Conservation (phyloP, 345 rosid genomes). For the Euphorbia lathyris region DNA sequence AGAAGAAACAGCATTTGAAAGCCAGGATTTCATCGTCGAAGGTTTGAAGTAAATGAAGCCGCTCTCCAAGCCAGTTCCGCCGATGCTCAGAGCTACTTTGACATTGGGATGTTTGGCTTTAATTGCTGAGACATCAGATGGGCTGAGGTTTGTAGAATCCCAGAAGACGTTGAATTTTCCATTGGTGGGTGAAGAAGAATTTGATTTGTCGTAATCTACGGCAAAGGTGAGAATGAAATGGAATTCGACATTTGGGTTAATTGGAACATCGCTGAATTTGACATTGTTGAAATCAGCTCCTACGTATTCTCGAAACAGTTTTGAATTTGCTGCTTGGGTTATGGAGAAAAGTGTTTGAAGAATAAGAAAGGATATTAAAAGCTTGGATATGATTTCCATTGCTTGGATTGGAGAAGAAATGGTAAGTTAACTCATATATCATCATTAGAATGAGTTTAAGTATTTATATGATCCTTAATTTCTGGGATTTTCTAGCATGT, state of each 20-base stretch:
- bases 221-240: conserved; percentile 18
- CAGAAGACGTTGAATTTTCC: conserved; percentile 17
- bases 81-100: conserved; percentile 9
- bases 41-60: conserved; percentile 2
- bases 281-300: conserved; percentile 6
- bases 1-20: conserved; percentile 19
- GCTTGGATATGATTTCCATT: not conserved
- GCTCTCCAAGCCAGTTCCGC: conserved; percentile 1
- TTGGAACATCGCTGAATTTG: conserved; percentile 5
- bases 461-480: no score
- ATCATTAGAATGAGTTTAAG: no score
- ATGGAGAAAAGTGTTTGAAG: not conserved
- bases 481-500: no score
- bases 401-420: no score
- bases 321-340: conserved; percentile 2
- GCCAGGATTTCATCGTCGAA: conserved; percentile 6
- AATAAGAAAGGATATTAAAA: not conserved
- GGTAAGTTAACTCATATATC: no score
- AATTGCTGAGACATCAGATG: conserved; percentile 8
- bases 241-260: conserved; percentile 5
- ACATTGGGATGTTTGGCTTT: conserved; percentile 5
- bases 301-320: conserved; percentile 8
- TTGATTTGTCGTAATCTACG: conserved; percentile 4
- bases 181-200: conserved; percentile 11
- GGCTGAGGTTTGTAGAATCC: conserved; percentile 12